Evolutionary conservation across 148 eudicot genomes (phyloP), one percentile per base, ranked within the genome.

Genomic region (Drosera capensis): DNA sequence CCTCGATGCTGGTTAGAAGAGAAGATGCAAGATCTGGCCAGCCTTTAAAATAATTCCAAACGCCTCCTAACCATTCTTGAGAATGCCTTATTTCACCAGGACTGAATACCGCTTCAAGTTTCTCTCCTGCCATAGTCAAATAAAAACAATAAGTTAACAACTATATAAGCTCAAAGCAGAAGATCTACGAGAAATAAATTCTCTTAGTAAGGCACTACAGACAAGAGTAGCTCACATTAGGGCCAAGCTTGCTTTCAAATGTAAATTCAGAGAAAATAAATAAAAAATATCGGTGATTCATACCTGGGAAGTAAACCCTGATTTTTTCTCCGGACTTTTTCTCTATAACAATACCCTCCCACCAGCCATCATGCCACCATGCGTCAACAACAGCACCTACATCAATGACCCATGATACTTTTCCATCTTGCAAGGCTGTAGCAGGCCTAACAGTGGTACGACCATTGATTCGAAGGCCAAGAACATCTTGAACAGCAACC

Each of bases 361-460:
- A 88, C 94, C 94, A 88, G 5, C 90, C 83, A 61, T 77, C 86
- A 58, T 77, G 64, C 83, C 82, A 70, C 96, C 96, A 77, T 13
- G 56, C 96, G 67, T 88, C 96, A 35, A 88, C 94, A 48, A 72
- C 28, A 18, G 68, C 40, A 20, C 94, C 96, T 31, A 69, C 52
- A 37, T 56, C 59, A 22, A 68, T 45, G 14, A 30, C 52, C 45
- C 50, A 46, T 20, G 69, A 55, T 20, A 51, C 57, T 20, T 20
- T 62, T 30, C 52, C 49, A 24, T 23, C 54, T 11, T 14, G 58
- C 1, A 50, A 25, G 16, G 17, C 15, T n/a, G 47, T 49, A 2
- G 57, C 46, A 7, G 94, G 96, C 54, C 94, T 71, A 48, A 83
- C 45, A 19, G 64, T 65, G 36, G 66, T 50, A 71, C 96, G 72